Conservation (phyloP, 441 rosid species). For the Omphalea diandra region DNA sequence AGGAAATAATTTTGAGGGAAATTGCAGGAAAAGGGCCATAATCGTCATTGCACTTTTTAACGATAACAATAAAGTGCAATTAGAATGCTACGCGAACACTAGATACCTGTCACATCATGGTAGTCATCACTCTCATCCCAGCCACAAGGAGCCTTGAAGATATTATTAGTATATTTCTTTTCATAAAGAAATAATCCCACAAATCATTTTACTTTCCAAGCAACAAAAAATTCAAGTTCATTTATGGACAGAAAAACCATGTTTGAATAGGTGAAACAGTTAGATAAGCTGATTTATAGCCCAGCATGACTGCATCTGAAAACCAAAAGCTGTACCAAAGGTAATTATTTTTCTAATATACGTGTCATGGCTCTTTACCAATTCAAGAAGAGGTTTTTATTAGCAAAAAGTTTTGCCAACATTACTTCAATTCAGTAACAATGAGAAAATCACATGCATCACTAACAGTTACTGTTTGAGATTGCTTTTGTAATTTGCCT, state of each 20-base stretch:
- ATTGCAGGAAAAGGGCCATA: slow-evolving; percentile 13
- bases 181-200: slow-evolving; percentile 8
- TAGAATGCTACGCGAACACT: slow-evolving; percentile 25
- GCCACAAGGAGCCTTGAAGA: slow-evolving; percentile 28
- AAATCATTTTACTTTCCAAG: not conserved
- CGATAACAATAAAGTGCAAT: slow-evolving; percentile 20
- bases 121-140: slow-evolving; percentile 35
- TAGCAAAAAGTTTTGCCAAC: slow-evolving; percentile 16
- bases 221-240: not conserved
- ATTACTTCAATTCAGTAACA: slow-evolving; percentile 9
- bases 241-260: not conserved
- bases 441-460: slow-evolving; percentile 20
- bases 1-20: not conserved
- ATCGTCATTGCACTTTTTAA: slow-evolving; percentile 17
- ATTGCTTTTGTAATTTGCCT: not conserved
- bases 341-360: not conserved
- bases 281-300: slow-evolving; percentile 17
- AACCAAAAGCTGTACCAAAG: not conserved
- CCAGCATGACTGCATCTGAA: slow-evolving; percentile 13
- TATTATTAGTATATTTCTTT: slow-evolving; percentile 22
- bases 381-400: not conserved
- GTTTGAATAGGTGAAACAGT: not conserved
- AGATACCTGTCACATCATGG: slow-evolving; percentile 37
- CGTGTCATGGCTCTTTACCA: not conserved
- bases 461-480: slow-evolving; percentile 17